phyloP scores from a whole-genome alignment of 2,329 filamentous ascomycete genomes.

The Xylariales sp. region DNA sequence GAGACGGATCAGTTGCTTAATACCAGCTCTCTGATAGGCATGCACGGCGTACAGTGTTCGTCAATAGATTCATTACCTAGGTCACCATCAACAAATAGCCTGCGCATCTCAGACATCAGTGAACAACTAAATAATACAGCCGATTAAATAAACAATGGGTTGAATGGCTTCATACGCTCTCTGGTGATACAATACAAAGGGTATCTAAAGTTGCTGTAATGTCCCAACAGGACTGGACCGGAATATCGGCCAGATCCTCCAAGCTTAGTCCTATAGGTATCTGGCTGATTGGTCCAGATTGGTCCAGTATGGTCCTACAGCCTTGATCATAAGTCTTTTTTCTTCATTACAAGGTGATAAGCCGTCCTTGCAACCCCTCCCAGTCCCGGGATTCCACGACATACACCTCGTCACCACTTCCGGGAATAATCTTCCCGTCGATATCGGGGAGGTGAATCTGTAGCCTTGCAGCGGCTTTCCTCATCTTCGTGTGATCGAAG shows the following conservation, averaged over 20 bases:
- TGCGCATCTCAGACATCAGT: slow-evolving; percentile 1
- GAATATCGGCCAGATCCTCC: neutral
- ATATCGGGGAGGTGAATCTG: slow-evolving; percentile 62
- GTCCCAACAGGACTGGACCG: slow-evolving; percentile 6
- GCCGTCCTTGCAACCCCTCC: slow-evolving; percentile 64
- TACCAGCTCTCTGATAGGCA: neutral
- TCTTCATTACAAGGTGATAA: slow-evolving; percentile 36
- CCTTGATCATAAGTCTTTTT: slow-evolving; percentile 16
- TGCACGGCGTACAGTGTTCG: neutral
- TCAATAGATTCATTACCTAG: slow-evolving; percentile 8
- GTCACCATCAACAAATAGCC: slow-evolving; percentile 5
- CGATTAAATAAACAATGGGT: slow-evolving; percentile 13
- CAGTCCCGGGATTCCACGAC: slow-evolving; percentile 67
- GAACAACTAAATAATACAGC: slow-evolving; percentile 16
- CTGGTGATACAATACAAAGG: slow-evolving; percentile 39
- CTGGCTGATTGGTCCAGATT: neutral
- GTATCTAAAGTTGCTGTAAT: slow-evolving; percentile 38
- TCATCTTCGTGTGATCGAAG: slow-evolving; percentile 47
- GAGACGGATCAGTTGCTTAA: slow-evolving; percentile 13
- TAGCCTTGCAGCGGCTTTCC: slow-evolving; percentile 59
- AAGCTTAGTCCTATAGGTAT: slow-evolving; percentile 13
- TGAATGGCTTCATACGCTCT: slow-evolving; percentile 24
- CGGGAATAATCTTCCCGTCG: slow-evolving; percentile 58
- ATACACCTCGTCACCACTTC: slow-evolving; percentile 56
- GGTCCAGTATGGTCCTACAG: slow-evolving; percentile 11